Percentiles rank a stretch among this genome's conserved stretches.
phyloP scores from a whole-genome alignment of 2,329 filamentous ascomycete species.

The Claviceps fusiformis region DNA sequence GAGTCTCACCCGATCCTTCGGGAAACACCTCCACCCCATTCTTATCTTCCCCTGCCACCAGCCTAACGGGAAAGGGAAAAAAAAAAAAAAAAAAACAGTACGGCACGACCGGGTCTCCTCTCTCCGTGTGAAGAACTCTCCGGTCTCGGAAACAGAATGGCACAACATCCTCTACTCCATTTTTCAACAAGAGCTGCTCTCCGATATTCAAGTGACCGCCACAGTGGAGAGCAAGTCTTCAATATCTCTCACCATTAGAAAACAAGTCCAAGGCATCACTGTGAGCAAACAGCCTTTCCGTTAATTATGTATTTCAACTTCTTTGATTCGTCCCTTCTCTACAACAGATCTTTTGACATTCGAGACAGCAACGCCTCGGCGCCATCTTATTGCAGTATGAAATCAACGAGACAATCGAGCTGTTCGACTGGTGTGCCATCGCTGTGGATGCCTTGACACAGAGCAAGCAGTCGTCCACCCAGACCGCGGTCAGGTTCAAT shows the following conservation, averaged over 20 bases:
- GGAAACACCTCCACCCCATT: neutral
- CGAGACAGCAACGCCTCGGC: slow-evolving; percentile 52
- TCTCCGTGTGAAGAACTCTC: slow-evolving; percentile 38
- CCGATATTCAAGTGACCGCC: slow-evolving; percentile 46
- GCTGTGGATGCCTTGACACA: slow-evolving; percentile 36
- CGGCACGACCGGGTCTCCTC: slow-evolving; percentile 40
- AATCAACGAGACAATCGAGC: slow-evolving; percentile 44
- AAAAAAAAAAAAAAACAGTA: slow-evolving; percentile 23
- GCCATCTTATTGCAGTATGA: slow-evolving; percentile 42
- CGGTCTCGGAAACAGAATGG: slow-evolving; percentile 53
- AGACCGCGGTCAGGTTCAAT: slow-evolving; percentile 26
- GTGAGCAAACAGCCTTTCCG: slow-evolving; percentile 25
- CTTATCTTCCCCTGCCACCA: neutral
- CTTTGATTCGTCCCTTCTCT: neutral
- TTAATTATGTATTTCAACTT: neutral
- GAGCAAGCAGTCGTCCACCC: slow-evolving; percentile 29
- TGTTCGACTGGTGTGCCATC: slow-evolving; percentile 57
- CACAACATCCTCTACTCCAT: slow-evolving; percentile 42
- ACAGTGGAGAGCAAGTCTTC: slow-evolving; percentile 37
- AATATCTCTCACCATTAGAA: slow-evolving; percentile 49
- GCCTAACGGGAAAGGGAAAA: neutral
- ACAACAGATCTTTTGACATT: slow-evolving; percentile 6
- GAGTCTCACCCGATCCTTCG: slow-evolving; percentile 17
- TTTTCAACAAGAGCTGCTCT: slow-evolving; percentile 36
- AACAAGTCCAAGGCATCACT: slow-evolving; percentile 54